Base-by-base conservation (phyloP, 1,284 basidiomycete species). In the Cystobasidium pallidum region DNA sequence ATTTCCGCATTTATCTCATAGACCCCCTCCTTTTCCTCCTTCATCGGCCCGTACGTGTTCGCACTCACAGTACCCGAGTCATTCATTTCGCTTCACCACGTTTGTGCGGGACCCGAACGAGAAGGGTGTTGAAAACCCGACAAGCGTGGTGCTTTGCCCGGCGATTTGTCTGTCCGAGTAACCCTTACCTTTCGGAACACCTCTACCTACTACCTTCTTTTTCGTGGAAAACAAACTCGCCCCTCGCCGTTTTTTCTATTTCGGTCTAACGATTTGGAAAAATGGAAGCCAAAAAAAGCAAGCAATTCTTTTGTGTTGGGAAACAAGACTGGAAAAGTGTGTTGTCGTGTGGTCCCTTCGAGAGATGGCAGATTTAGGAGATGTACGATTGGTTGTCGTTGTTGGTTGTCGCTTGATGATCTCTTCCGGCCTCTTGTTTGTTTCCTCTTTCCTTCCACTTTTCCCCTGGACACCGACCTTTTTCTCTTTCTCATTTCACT, bases 71-170 rank as follows among this genome's bases (percentile, higher is more conserved):
- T 64, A 36, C 62, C 43, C 45, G 62, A 49, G 62, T 64, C 45
- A 49, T 47, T 64, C 62, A 64, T 64, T 36, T 51, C 62, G 45
- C 45, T 51, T 36, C 43, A 36, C 45, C 43, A 43, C 34, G 34
- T 26, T 51, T 43, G 45, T 43, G 30, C 62, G 62, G 54, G 28
- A 34, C 62, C 62, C 62, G 62, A 64, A 64, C 62, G 62, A 64
- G 62, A 64, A 64, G 62, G 62, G 62, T 64, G 3, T 51, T 64
- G 43, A 36, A 52, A 49, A 36, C 30, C 36, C 17, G 62, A 32
- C 47, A 41, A 57, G 32, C 32, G 45, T 64, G 62, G 30, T 49
- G 62, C 62, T 64, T 51, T 57, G 54, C 54, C 54, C 54, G 54
- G 43, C 62, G 62, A n/a, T 64, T n/a, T n/a, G 30, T 49, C 36